Evolutionary conservation across 2,329 filamentous ascomycete species (phyloP).

Genomic region (Hymenoscyphus infarciens): DNA sequence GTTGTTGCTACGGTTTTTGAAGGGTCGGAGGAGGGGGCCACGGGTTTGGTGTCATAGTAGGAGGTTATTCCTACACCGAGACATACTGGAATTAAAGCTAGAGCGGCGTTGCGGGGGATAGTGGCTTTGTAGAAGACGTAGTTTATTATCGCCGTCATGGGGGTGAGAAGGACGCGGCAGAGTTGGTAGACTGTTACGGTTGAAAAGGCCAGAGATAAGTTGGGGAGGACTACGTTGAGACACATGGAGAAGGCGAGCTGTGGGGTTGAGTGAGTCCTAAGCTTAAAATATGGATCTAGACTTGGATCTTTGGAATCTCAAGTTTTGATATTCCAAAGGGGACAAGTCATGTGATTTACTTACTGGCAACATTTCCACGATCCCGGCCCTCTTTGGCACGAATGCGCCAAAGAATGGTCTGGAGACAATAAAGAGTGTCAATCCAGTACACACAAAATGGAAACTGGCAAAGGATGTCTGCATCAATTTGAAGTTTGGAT

Average conservation of each 20-base stretch:
- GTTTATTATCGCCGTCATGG: conserved; percentile 32
- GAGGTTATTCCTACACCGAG: conserved; percentile 44
- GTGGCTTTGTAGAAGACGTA: conserved; percentile 28
- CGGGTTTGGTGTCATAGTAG: conserved; percentile 41
- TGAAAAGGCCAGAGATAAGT: conserved; percentile 30
- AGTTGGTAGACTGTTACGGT: conserved; percentile 34
- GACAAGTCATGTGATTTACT: conserved; percentile 10
- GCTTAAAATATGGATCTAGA: not conserved
- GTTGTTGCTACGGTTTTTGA: conserved; percentile 40
- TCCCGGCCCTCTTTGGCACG: conserved; percentile 25
- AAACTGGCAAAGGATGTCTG: conserved; percentile 29
- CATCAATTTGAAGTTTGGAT: conserved; percentile 31
- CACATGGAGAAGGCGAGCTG: conserved; percentile 31
- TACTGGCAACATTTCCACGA: conserved; percentile 30
- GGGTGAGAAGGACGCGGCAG: conserved; percentile 31
- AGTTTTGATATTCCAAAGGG: not conserved
- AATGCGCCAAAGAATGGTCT: conserved; percentile 26
- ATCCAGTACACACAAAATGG: conserved; percentile 30
- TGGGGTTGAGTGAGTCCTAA: conserved; percentile 3
- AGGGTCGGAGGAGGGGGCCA: conserved; percentile 37
- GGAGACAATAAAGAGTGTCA: conserved; percentile 28
- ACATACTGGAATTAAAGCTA: conserved; percentile 37
- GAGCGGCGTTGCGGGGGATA: conserved; percentile 26
- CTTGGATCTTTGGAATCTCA: not conserved
- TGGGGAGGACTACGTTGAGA: conserved; percentile 31